Evolutionary conservation across 768 basidiomycete genomes (phyloP), one percentile per base, ranked within the genome.

Genomic region (Mycena pura): DNA sequence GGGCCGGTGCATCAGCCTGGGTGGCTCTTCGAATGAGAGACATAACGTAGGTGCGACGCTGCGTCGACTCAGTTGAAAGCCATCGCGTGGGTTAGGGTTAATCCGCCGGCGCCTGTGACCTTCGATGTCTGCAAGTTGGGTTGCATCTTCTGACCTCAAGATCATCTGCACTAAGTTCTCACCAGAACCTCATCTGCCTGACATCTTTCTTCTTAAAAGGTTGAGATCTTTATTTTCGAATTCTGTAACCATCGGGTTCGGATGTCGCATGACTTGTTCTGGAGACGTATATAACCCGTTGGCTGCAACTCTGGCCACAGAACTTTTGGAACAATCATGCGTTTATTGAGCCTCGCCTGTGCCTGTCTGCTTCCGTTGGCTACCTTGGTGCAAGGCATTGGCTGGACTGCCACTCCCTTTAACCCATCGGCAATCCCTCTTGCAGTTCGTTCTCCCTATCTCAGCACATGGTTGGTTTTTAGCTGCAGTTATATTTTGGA

Each of bases 11-110:
- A 67, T 93, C 91, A 14, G 73, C 74, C 57, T 79, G 77, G 19
- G 78, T 81, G 8, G 82, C 89, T 64, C 71, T 78, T 57, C 91
- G 88, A 63, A 92, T 75, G 56, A 83, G 58, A 31, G 81, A 45
- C 81, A 82, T 83, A 6, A n/a, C n/a, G 27, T 14, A 31, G 11
- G 10, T 7, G 8, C 11, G 15, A 13, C 24, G 15, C 10, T 49
- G 31, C 19, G 6, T 4, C 29, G 11, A 22, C 13, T 25, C 6
- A 22, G 41, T 7, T 6, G 21, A 43, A n/a, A 22, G 40, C 19
- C 9, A 6, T 41, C 40, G 40, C 19, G 40, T n/a, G n/a, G n/a
- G n/a, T n/a, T n/a, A n/a, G n/a, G n/a, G n/a, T n/a, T n/a, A n/a
- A n/a, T n/a, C n/a, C n/a, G n/a, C n/a, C n/a, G n/a, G n/a, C n/a